Evolutionary conservation across 2,329 filamentous ascomycete species (phyloP), one percentile per base, ranked within the genome.

Genomic region (Emericellopsis atlantica): DNA sequence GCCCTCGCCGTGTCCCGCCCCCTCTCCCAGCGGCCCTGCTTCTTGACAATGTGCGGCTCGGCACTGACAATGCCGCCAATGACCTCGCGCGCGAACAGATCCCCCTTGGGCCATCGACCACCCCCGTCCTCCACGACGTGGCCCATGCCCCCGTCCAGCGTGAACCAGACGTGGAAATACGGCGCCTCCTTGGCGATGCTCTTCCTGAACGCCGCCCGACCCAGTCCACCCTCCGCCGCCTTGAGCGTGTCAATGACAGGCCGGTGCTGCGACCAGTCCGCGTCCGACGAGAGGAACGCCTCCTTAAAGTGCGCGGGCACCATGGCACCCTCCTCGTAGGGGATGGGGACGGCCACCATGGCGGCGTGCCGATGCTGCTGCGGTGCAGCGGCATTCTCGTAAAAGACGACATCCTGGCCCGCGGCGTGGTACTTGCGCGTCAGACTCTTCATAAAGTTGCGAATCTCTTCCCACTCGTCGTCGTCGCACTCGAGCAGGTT

Each of bases 401-500:
- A 98, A 64, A 98, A 98, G 46, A 98, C 68, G 9, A 96, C 89
- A 51, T 92, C 86, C 40, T 85, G 83, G 10, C 89, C 88, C 59
- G 93, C 87, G 35, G 89, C 84, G 63, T 94, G 87, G 61, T 96
- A 98, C 76, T 95, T 83, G 36, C 90, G 79, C 5, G 84, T 95
- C 16, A 98, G 71, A 44, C 79, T 84, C 66, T 98, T 98, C 90
- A 96, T 96, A 57, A 98, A 98, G 59, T 98, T 98, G 50, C 92
- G 84, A 6, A 98, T 81, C 61, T 98, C 92, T 56, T 98, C 92
- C 93, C 93, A 98, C 58, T 98, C 92, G 55, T 98, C 92, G 54
- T 98, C 90, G 59, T 96, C 90, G 59, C 92, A 98, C 60, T 95
- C 90, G n/a, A 98, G 68, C 0, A 98, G 76, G 57, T 96, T 98